phyloP scores from a whole-genome alignment of 2,329 filamentous ascomycete genomes.

The Sporothrix dimorphospora region DNA sequence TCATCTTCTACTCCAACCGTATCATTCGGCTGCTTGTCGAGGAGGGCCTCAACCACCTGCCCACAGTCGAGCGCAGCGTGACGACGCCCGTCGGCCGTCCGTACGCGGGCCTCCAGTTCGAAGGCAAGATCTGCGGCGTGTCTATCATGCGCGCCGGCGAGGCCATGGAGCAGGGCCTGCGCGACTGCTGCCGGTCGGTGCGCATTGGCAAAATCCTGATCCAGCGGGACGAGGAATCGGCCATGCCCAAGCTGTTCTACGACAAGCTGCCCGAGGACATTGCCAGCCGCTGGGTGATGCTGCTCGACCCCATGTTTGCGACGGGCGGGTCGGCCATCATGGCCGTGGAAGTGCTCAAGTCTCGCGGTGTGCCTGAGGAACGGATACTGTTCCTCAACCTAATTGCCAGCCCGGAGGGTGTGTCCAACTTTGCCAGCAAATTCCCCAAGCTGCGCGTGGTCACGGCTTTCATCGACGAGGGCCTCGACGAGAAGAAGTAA shows the following conservation, averaged over 20 bases:
- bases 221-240: slow-evolving; percentile 94
- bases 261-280: slow-evolving; percentile 97
- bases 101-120: slow-evolving; percentile 91
- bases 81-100: slow-evolving; percentile 86
- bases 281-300: slow-evolving; percentile 84
- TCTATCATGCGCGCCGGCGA: slow-evolving; percentile 98
- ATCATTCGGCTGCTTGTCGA: slow-evolving; percentile 97
- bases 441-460: slow-evolving; percentile 91
- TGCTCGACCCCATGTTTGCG: slow-evolving; percentile 98
- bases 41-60: slow-evolving; percentile 95
- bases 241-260: slow-evolving; percentile 91
- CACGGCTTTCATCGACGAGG: slow-evolving; percentile 90
- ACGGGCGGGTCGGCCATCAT: slow-evolving; percentile 96
- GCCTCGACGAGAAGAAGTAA: slow-evolving; percentile 96
- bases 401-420: slow-evolving; percentile 94
- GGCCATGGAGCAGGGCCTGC: slow-evolving; percentile 95
- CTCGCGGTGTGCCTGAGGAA: slow-evolving; percentile 89
- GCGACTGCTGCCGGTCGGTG: slow-evolving; percentile 97
- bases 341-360: slow-evolving; percentile 91
- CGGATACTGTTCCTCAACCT: slow-evolving; percentile 95
- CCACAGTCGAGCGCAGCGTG: slow-evolving; percentile 84
- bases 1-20: slow-evolving; percentile 98
- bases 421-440: slow-evolving; percentile 83
- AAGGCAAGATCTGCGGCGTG: slow-evolving; percentile 97
- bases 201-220: slow-evolving; percentile 98